Evolutionary conservation across 1,284 basidiomycete species (phyloP), one percentile per base, ranked within the genome.

Genomic region (Cystobasidiaceae sp.): DNA sequence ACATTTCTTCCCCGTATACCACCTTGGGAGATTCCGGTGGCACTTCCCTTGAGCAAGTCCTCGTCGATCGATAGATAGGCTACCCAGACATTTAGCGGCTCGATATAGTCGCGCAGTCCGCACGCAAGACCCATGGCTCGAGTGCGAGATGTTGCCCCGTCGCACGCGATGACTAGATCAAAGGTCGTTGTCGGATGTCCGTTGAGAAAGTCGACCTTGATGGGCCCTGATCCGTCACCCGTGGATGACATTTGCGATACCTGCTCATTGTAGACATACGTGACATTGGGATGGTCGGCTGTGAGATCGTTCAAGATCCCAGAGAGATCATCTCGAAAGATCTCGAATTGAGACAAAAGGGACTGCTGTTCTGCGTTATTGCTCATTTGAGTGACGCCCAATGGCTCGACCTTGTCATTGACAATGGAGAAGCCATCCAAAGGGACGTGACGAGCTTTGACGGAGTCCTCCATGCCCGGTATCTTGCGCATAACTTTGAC

Each of bases 371-470:
- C 44, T 30, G 2, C 33, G 37, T 23, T 28, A 44, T 9, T 49
- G 68, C 11, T 67, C 32, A 71, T 46, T 1, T 71, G 69, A 23
- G 76, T 69, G 2, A 15, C 7, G 0, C 68, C 74, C n/a, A 66
- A 61, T 1, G 41, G 17, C 7, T 52, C 50, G 23, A 71, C 72
- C 2, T 69, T 27, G 1, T 25, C 15, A 23, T 71, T 61, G 50
- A 75, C 54, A 34, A 77, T 67, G 30, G 67, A 27, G n/a, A 69
- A 50, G 1, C 77, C 77, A 54, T 62, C 62, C 57, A 77, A 75
- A 13, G 66, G 69, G 0, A 76, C 75, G 62, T 69, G 68, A 41
- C 44, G 55, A 4, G 60, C 68, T 28, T 60, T 55, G 44, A 77
- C 28, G 5, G 63, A 66, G 0, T 68, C 41, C n/a, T 70, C 58